Base-by-base conservation (phyloP, 495 filamentous ascomycete genomes). In the Penicillium macrosclerotiorum region DNA sequence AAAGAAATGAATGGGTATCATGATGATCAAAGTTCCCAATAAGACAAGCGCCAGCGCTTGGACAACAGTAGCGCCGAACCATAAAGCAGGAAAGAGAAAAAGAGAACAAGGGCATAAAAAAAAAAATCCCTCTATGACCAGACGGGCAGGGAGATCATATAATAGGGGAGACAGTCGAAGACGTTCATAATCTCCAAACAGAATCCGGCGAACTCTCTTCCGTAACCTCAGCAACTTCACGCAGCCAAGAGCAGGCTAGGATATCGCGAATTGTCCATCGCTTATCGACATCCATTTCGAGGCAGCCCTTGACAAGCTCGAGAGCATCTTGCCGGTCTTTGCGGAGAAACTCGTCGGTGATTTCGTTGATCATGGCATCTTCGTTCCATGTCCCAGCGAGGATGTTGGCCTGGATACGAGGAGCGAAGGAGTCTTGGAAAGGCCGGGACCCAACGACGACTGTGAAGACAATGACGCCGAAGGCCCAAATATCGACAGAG, bases 401-500 rank as follows among this genome's bases (percentile, higher is more conserved):
- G 38, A 89, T 88, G 63, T 79, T 77, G 43, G 76, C 67, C 43
- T 73, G 72, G 22, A 86, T 71, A 31, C 79, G 79, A 26, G 79
- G 76, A 19, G 77, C 65, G 36, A 88, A 79, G 0, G 72, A 57
- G 46, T 86, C 76, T 26, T 80, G 72, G 62, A 89, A 89, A 0
- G 85, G 85, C 3, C 87, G 73, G 8, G 74, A 76, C n/a, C 83
- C 85, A 2, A 82, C 79, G 11, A 85, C 59, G 4, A 87, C 62
- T 5, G 80, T 72, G 46, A 78, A 88, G 2, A 84, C 66, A 12
- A 84, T 76, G 6, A 88, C 82, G 8, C 85, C 85, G 51, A 80
- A 86, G 0, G 85, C 83, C 85, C 86, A 89, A 7, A 89, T 73
- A 56, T 89, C 85, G 9, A 81, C 81, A 0, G 76, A 79, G 2